Base-by-base conservation (phyloP, 116 monocot genomes). In the Posidonia oceanica region DNA sequence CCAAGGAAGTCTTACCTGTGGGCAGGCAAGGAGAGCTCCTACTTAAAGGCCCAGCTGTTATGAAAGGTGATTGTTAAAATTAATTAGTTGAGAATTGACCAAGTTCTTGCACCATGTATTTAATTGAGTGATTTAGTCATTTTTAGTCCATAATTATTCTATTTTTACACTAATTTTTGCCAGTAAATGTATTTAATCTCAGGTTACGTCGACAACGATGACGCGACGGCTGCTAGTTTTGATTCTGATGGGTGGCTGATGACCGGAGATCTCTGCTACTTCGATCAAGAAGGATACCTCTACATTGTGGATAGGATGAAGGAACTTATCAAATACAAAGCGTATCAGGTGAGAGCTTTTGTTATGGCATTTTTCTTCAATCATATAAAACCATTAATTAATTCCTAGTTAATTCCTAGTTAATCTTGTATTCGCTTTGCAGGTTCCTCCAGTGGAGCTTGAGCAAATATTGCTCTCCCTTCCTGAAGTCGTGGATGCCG, bases 271-370 rank as follows among this genome's bases (percentile, higher is more conserved):
- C 68, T 95, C 4, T 84, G 88, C 67, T 91, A 91, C 77, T 75
- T 95, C 48, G 84, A 95, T 56, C 23, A 78, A 13, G 76, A 86
- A 13, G 95, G 95, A 0, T 86, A 81, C 69, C 72, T 95, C 14
- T 83, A 76, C 63, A 61, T 91, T 18, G 88, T 91, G 3, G 91
- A 88, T 66, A 78, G 95, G 52, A 63, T 96, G 16, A 96, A 96
- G 72, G 91, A 96, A 68, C 59, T 96, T 40, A 91, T 96, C 15
- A 91, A 95, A 36, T 95, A 95, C 83, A 95, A 79, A 18, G 79
- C 52, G 17, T 79, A 72, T 7, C 80, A 80, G 72, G 79, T 79
- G 42, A 62, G 0, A 62, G 0, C 12, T 21, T 14, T 22, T 16
- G 8, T 10, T 1, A 29, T 29, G 29, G 1, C 29, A 29, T 29